Base-by-base conservation (phyloP, 352 stramenopile species). In the Globisporangium spiculum region DNA sequence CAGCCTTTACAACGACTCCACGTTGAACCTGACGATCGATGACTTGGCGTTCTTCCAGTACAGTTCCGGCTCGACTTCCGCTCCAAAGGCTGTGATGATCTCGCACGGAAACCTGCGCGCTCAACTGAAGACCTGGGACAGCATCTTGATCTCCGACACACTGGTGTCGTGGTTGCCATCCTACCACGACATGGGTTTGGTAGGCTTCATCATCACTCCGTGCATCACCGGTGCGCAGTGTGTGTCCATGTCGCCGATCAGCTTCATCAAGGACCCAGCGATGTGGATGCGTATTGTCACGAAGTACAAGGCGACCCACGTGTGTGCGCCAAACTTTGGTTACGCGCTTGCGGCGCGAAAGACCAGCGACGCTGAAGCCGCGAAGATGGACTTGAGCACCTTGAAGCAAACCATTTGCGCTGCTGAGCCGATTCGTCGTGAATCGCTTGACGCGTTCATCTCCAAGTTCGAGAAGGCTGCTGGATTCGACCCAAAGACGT, bases 11-110 rank as follows among this genome's bases (percentile, higher is more conserved):
- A 74, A 89, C 57, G 79, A 87, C 26, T 65, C 74, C 56, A 72
- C 69, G 32, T 62, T 87, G 32, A 70, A 73, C 22, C 60, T 89
- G 14, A 82, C 71, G 0, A 60, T 80, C n/a, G 58, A 80, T 3
- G 87, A 94, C 52, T 61, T 92, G 59, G 87, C 85, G 54, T 95
- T 95, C 67, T 93, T 95, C 67, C 87, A 95, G 72, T 95, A 95
- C 73, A 92, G 80, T 46, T 92, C 82, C 0, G 87, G 87, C 16
- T 93, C 85, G 34, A 95, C 87, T 38, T 91, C 87, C 50, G 80
- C 80, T 10, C 87, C 87, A 4, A 95, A 95, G 71, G 85, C 84
- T 34, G 84, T 95, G 8, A 93, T 95, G 85, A 88, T 95, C 65
- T 91, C 84, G 53, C 87, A 95, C 61, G 79, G 83, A 20, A 95